phyloP scores from a whole-genome alignment of 2,329 filamentous ascomycete genomes.

The Catunica adiposa region DNA sequence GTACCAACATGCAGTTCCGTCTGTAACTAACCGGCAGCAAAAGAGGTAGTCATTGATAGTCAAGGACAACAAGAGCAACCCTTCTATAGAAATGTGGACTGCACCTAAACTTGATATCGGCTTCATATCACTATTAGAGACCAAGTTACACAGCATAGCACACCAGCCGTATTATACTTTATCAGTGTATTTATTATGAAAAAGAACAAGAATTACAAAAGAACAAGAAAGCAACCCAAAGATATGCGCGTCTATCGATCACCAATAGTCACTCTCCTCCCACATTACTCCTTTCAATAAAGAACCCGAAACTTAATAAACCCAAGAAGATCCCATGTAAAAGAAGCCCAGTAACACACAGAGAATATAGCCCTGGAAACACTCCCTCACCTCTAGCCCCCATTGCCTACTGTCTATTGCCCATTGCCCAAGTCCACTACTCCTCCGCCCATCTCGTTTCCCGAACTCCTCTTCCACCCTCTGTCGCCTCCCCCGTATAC shows the following conservation, averaged over 20 bases:
- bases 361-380: not conserved
- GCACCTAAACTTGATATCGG: too few relatives aligned
- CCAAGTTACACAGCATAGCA: too few relatives aligned
- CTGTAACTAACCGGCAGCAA: too few relatives aligned
- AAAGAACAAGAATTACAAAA: not conserved
- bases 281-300: not conserved
- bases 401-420: not conserved
- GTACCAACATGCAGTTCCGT: too few relatives aligned
- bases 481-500: constrained; percentile 37
- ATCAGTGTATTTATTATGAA: not conserved
- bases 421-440: constrained; percentile 15
- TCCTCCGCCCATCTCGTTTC: constrained; percentile 64
- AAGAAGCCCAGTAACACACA: not conserved
- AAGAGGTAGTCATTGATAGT: not conserved
- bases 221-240: not conserved
- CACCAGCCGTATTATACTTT: not conserved
- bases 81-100: too few relatives aligned
- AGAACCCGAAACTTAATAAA: too few relatives aligned
- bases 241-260: too few relatives aligned
- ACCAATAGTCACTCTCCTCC: too few relatives aligned
- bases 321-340: not conserved
- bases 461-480: constrained; percentile 51
- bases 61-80: not conserved
- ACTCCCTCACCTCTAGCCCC: not conserved
- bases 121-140: not conserved